These are phyloP conservation scores for Auricularia sp. DNA, from an alignment of 768 basidiomycete species.

Conservation along the genomic window DNA sequence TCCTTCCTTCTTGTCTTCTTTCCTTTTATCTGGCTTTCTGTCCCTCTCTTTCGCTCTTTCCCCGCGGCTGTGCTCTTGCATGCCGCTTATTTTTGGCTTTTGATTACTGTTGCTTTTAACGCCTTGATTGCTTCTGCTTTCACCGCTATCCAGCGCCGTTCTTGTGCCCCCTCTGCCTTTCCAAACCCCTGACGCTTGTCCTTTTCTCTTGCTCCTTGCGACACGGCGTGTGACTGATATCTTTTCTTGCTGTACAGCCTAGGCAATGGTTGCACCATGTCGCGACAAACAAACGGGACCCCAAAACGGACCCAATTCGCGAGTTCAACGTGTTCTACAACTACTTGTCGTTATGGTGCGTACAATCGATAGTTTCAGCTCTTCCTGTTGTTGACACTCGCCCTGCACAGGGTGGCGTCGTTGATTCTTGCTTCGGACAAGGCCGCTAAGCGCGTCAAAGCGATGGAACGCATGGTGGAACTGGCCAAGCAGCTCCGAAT, in stretches of 20 bases:
- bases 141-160: too few relatives aligned
- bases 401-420: constrained; percentile 66
- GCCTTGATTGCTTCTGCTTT: not conserved
- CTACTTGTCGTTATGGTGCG: constrained; percentile 74
- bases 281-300: constrained; percentile 53
- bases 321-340: constrained; percentile 70
- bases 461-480: constrained; percentile 83
- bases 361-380: not conserved
- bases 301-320: constrained; percentile 57
- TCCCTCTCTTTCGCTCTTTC: too few relatives aligned
- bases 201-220: too few relatives aligned
- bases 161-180: too few relatives aligned
- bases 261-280: constrained; percentile 80
- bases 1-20: not conserved
- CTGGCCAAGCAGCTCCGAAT: constrained; percentile 71
- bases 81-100: not conserved
- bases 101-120: not conserved
- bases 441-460: constrained; percentile 58
- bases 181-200: too few relatives aligned
- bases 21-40: too few relatives aligned
- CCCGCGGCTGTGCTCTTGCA: too few relatives aligned
- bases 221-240: too few relatives aligned
- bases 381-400: constrained; percentile 8
- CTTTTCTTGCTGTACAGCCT: constrained; percentile 38
- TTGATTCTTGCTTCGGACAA: constrained; percentile 83